A percentile compares a stretch with the other conserved stretches of the same genome.
These are phyloP conservation scores for Paxillus involutus DNA, from an alignment of 768 basidiomycete species.

Conservation along the genomic window DNA sequence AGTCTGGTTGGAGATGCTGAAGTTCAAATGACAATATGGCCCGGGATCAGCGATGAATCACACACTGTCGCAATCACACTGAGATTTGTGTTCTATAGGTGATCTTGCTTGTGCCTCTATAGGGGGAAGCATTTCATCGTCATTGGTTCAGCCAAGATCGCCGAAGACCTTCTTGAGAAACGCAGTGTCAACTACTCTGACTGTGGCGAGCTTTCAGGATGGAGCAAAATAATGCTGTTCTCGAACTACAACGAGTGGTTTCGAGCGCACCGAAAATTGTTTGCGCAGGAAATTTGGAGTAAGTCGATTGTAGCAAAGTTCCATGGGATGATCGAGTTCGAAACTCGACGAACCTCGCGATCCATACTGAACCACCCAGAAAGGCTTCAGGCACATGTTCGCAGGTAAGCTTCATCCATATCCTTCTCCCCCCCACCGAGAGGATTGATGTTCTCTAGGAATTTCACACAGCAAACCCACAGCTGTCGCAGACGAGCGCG, in stretches of 20 bases:
- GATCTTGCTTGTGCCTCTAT: conserved; percentile 14
- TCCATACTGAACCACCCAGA: conserved; percentile 8
- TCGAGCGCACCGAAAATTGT: conserved; percentile 15
- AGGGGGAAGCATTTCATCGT: conserved; percentile 38
- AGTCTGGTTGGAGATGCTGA: conserved; percentile 10
- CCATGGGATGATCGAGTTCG: conserved; percentile 17
- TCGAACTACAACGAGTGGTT: conserved; percentile 13
- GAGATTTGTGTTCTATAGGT: conserved; percentile 4
- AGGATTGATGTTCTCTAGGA: background rate
- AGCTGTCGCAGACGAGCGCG: conserved; percentile 11
- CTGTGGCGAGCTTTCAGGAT: conserved; percentile 18
- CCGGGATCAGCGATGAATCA: background rate
- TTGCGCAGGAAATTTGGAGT: conserved; percentile 15
- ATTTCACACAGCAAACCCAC: conserved; percentile 22
- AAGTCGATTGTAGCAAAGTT: conserved; percentile 7
- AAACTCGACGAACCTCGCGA: conserved; percentile 13
- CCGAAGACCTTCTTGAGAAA: conserved; percentile 47
- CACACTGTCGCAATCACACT: background rate
- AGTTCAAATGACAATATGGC: conserved; percentile 14
- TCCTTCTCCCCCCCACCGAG: background rate
- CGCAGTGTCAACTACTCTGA: conserved; percentile 42
- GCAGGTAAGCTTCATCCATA: conserved; percentile 6
- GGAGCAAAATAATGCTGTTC: conserved; percentile 20
- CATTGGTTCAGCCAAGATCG: conserved; percentile 41
- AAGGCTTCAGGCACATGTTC: conserved; percentile 6